Percentiles rank a stretch among this genome's conserved stretches.
Evolutionary conservation across 345 rosid genomes (phyloP).

Genomic region (Lepidium africanum): DNA sequence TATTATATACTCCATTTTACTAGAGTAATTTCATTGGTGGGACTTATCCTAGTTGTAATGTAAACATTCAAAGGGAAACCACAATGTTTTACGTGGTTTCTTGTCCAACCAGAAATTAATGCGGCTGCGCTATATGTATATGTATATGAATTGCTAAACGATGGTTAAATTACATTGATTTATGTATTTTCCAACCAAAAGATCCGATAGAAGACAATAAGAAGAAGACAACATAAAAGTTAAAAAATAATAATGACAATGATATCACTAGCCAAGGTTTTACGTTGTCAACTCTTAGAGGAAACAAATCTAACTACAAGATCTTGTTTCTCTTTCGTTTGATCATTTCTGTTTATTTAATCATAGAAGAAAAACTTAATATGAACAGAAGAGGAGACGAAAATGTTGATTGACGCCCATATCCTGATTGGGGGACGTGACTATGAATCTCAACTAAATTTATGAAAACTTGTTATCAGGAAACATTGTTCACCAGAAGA

Average conservation of each 20-base stretch:
- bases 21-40: too few relatives aligned
- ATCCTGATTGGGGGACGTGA: conserved; percentile 28
- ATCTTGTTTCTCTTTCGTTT: background rate
- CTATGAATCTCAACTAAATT: conserved; percentile 8
- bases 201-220: background rate
- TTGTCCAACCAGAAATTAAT: background rate
- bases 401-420: background rate
- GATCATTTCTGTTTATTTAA: background rate
- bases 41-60: background rate
- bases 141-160: background rate
- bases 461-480: conserved; percentile 5
- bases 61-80: background rate
- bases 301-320: too few relatives aligned
- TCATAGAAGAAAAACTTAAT: background rate
- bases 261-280: too few relatives aligned
- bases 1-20: too few relatives aligned
- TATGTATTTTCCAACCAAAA: background rate
- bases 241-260: background rate
- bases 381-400: too few relatives aligned
- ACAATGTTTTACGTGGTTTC: background rate
- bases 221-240: too few relatives aligned
- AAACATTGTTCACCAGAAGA: conserved; percentile 27
- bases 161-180: background rate
- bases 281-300: too few relatives aligned
- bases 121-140: background rate